phyloP scores from a whole-genome alignment of 129 eudicot species.

The Saussurea involucrata region DNA sequence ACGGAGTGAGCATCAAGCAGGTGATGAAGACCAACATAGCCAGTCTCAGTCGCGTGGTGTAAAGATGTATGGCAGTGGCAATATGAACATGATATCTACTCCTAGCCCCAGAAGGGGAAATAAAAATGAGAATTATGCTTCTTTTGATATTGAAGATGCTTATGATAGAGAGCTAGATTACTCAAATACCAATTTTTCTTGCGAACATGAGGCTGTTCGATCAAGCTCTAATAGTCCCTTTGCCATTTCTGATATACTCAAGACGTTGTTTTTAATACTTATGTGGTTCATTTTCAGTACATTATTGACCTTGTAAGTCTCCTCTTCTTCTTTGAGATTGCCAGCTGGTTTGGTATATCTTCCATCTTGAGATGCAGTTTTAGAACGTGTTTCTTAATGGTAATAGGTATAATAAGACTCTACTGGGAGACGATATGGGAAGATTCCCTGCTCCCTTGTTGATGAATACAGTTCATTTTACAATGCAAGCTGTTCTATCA shows the following conservation, averaged over 20 bases:
- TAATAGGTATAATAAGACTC: conserved; percentile 76
- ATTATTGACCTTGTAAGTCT: conserved; percentile 80
- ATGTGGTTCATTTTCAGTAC: conserved; percentile 90
- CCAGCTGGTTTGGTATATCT: conserved; percentile 1
- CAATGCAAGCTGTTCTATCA: conserved; percentile 93
- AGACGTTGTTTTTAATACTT: conserved; percentile 70
- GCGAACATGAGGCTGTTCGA: conserved; percentile 9
- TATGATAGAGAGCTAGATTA: conserved; percentile 10
- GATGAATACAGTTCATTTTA: conserved; percentile 91
- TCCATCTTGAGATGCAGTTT: neutral
- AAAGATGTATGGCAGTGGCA: conserved; percentile 25
- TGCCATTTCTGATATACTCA: conserved; percentile 64
- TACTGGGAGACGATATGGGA: conserved; percentile 85
- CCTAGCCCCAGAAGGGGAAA: conserved; percentile 32
- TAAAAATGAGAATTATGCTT: conserved; percentile 31
- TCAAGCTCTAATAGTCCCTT: conserved; percentile 27
- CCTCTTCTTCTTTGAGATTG: conserved; percentile 20
- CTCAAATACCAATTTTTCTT: conserved; percentile 14
- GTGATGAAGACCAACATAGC: conserved; percentile 4
- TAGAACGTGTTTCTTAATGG: conserved; percentile 13
- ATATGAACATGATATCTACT: conserved; percentile 16
- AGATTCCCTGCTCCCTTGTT: conserved; percentile 93
- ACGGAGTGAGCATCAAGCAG: neutral
- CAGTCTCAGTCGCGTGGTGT: conserved; percentile 5
- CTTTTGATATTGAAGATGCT: conserved; percentile 63